A percentile compares a stretch with the other conserved stretches of the same genome.
phyloP scores from a whole-genome alignment of 2,329 filamentous ascomycete species.

The Hortaea werneckii region DNA sequence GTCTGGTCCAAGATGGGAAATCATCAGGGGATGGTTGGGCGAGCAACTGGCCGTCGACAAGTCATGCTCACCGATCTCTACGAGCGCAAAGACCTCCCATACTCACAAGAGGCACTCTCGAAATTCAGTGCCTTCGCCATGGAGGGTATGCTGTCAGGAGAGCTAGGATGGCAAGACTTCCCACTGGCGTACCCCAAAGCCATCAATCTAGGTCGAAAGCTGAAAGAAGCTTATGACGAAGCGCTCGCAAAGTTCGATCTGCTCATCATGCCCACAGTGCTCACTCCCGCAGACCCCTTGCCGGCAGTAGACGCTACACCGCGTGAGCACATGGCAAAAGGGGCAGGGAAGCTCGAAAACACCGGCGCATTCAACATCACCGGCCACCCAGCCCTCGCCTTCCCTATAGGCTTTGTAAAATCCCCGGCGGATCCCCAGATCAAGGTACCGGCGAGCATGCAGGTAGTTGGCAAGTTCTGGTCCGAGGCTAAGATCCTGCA shows the following conservation, averaged over 20 bases:
- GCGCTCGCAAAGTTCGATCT: slow-evolving; percentile 35
- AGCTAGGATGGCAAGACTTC: not conserved
- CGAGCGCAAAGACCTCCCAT: slow-evolving; percentile 30
- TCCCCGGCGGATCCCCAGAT: slow-evolving; percentile 6
- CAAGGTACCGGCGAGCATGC: slow-evolving; percentile 25
- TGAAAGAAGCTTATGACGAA: slow-evolving; percentile 38
- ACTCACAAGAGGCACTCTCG: not conserved
- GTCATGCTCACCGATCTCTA: slow-evolving; percentile 29
- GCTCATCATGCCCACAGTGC: slow-evolving; percentile 22
- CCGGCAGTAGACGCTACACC: slow-evolving; percentile 36
- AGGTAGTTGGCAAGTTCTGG: slow-evolving; percentile 34
- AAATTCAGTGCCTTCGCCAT: not conserved
- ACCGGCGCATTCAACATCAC: slow-evolving; percentile 44
- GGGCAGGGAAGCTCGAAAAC: slow-evolving; percentile 46
- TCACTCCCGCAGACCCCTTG: slow-evolving; percentile 38
- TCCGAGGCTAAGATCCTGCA: slow-evolving; percentile 38
- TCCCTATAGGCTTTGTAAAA: slow-evolving; percentile 30
- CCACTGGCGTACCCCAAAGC: slow-evolving; percentile 36
- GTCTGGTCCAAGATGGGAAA: slow-evolving; percentile 31
- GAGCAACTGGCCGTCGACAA: slow-evolving; percentile 35
- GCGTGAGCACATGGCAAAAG: slow-evolving; percentile 38
- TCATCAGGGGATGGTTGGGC: slow-evolving; percentile 33
- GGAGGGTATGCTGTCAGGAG: not conserved
- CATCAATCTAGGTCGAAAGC: slow-evolving; percentile 33
- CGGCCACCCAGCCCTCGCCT: slow-evolving; percentile 38